Conservation (phyloP, 2,329 filamentous ascomycete species). For the Elsinoe perseae region DNA sequence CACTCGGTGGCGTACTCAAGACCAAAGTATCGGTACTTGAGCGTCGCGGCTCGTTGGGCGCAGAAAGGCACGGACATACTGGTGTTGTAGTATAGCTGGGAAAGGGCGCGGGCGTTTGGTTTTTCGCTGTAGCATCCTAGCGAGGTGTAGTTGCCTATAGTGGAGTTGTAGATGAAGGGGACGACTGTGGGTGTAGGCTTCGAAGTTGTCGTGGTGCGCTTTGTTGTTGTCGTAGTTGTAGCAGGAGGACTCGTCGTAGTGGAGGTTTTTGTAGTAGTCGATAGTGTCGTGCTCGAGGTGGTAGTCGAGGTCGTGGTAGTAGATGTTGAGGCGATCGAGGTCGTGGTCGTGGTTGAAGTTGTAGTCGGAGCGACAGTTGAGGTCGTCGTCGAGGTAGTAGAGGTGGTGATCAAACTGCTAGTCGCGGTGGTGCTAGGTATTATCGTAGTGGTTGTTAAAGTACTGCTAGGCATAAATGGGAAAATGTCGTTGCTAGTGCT, state of each 20-base stretch:
- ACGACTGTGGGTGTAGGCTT: slow-evolving; percentile 12
- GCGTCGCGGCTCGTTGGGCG: slow-evolving; percentile 2
- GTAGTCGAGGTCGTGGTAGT: background rate
- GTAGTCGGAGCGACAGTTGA: background rate
- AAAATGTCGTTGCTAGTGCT: background rate
- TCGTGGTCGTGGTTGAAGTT: background rate
- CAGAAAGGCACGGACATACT: slow-evolving; percentile 17
- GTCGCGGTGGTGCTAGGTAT: background rate
- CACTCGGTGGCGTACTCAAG: slow-evolving; percentile 19
- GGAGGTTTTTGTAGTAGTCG: background rate
- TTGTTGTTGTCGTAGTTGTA: background rate
- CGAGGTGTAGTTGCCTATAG: slow-evolving; percentile 13
- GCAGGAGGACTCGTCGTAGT: background rate
- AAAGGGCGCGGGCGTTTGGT: slow-evolving; percentile 15
- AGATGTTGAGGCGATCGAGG: background rate
- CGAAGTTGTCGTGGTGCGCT: background rate
- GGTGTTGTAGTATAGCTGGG: slow-evolving; percentile 11
- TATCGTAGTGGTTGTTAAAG: background rate
- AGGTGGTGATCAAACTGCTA: background rate
- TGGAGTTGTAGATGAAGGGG: slow-evolving; percentile 10
- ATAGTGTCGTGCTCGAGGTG: background rate
- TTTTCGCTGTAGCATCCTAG: slow-evolving; percentile 19
- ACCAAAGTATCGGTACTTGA: slow-evolving; percentile 18
- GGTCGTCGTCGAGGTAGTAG: background rate
- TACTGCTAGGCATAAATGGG: background rate